phyloP scores from a whole-genome alignment of 371 early-diverging fungal genomes.

The Caulochytrium protostelioides region DNA sequence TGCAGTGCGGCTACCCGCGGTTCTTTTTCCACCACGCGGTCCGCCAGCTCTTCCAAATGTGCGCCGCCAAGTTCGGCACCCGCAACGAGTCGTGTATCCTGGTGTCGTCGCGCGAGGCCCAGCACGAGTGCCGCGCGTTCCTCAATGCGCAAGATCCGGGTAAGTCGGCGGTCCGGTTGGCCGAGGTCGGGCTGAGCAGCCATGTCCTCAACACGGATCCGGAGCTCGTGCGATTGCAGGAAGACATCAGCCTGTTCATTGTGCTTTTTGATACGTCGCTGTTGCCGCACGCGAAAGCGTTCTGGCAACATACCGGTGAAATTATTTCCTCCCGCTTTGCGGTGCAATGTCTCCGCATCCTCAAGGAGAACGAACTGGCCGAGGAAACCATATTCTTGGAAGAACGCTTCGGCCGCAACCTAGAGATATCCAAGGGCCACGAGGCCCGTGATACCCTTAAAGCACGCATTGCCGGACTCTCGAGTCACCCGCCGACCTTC shows the following conservation, averaged over 20 bases:
- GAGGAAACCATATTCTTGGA: conserved; percentile 44
- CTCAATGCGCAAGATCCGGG: conserved; percentile 20
- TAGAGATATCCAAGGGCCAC: conserved; percentile 42
- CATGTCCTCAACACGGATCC: too few species aligned
- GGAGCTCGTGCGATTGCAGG: too few species aligned
- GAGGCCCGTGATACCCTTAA: conserved; percentile 48
- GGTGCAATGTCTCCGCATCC: conserved; percentile 44
- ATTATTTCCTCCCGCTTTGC: conserved; percentile 73
- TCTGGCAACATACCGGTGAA: conserved; percentile 87
- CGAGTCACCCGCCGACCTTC: conserved; percentile 23
- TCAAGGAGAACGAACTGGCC: conserved; percentile 25
- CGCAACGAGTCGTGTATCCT: not conserved
- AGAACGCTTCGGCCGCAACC: conserved; percentile 77
- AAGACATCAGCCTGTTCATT: conserved; percentile 41
- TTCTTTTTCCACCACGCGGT: conserved; percentile 58
- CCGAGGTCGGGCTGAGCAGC: conserved; percentile 25
- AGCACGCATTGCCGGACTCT: conserved; percentile 59
- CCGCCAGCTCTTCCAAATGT: conserved; percentile 27
- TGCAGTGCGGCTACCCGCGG: conserved; percentile 78
- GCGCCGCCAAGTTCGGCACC: conserved; percentile 43
- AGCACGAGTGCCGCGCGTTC: conserved; percentile 35
- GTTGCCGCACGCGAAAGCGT: conserved; percentile 69
- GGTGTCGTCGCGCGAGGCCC: not conserved
- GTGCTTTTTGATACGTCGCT: conserved; percentile 49
- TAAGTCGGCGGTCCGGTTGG: conserved; percentile 26